These are phyloP conservation scores for Umbelopsis sp. DNA, from an alignment of 192 early-diverging fungal genomes.

Conservation along the genomic window DNA sequence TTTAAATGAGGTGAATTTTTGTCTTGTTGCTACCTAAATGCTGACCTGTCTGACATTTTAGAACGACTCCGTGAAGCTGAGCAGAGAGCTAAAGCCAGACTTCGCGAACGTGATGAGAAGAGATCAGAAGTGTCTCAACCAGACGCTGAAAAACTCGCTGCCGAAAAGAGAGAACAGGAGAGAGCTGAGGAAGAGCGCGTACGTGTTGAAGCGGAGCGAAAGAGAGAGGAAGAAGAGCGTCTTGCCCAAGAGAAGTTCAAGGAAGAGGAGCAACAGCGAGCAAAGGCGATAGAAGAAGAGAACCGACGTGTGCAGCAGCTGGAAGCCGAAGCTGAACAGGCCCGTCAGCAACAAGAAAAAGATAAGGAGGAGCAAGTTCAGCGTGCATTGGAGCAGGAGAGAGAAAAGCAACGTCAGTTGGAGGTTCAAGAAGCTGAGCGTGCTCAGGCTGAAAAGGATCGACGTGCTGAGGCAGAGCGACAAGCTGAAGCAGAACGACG, in stretches of 20 bases:
- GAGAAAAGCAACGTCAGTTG: slow-evolving; percentile 25
- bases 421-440: slow-evolving; percentile 25
- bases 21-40: background rate
- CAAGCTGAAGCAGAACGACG: slow-evolving; percentile 8
- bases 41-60: background rate
- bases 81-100: slow-evolving; percentile 32
- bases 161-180: slow-evolving; percentile 24
- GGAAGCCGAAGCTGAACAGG: slow-evolving; percentile 26
- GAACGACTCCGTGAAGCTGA: slow-evolving; percentile 44
- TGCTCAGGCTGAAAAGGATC: background rate
- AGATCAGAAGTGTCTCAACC: slow-evolving; percentile 30
- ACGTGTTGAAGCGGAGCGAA: background rate
- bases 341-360: slow-evolving; percentile 23
- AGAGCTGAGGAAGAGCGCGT: slow-evolving; percentile 23
- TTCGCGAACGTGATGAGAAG: slow-evolving; percentile 42
- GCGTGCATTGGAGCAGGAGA: slow-evolving; percentile 27
- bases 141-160: slow-evolving; percentile 21
- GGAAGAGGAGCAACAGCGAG: slow-evolving; percentile 32
- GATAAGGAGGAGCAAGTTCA: slow-evolving; percentile 16
- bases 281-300: slow-evolving; percentile 44
- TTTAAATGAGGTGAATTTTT: background rate
- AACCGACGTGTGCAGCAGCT: slow-evolving; percentile 29
- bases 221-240: slow-evolving; percentile 15
- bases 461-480: background rate
- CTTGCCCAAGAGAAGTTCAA: background rate